Base-by-base conservation (phyloP, 2,329 filamentous ascomycete species). In the Cladosporium oxysporum region DNA sequence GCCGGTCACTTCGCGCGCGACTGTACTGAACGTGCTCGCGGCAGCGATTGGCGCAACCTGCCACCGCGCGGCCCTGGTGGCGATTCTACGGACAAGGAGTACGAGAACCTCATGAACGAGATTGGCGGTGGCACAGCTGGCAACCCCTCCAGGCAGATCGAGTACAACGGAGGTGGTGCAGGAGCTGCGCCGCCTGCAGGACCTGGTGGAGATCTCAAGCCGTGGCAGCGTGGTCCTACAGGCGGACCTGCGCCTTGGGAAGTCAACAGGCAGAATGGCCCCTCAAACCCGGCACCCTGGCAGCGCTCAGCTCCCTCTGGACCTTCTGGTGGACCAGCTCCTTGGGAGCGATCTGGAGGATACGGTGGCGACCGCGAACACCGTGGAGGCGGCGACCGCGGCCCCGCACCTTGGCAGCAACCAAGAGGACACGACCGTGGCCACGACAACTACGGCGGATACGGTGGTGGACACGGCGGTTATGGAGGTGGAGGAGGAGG, bases 51-150 rank as follows among this genome's bases (percentile, higher is more conserved):
- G 92, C 93, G 95, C 74, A 97, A 97, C 75, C 88, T 79, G 11
- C 82, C 79, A 68, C 79, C 81, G 71, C 79, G 79, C 59, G 80
- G 81, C 77, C 75, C 77, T 69, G 87, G 93, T 76, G 87, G 93
- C 76, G 91, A 90, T 69, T 85, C 85, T 72, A 91, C 91, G 69
- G 92, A 97, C 83, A 91, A 90, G 71, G 95, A 99, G 80, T 95
- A 97, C 81, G 93, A 98, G 87, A 92, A 94, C 88, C 92, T 99
- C 76, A 97, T 99, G 93, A 91, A 96, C 87, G 95, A 98, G 84
- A 87, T 98, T 72, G 92, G 90, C 69, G 92, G 92, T 69, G 90
- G 89, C 68, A 60, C 55, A n/a, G 85, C 82, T 47, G 80, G 88
- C 63, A 79, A 82, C 62, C 81, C 90, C 44, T 90, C 89, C 71